Conservation (phyloP, 768 basidiomycete genomes). For the Tephrocybe sp. region DNA sequence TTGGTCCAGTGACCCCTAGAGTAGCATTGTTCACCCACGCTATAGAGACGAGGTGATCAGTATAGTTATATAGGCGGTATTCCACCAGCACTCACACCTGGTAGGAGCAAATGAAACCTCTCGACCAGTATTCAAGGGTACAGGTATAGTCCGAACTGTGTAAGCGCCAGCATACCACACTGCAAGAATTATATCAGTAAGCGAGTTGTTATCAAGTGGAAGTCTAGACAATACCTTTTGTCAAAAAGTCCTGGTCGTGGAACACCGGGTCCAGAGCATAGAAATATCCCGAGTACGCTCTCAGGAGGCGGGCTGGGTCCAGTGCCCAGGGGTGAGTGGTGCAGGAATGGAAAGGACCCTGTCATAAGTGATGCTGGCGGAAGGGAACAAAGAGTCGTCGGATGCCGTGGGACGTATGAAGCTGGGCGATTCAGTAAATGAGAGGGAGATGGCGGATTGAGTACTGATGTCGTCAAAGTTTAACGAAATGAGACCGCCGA, state of each 20-base stretch:
- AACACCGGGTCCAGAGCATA: constrained; percentile 43
- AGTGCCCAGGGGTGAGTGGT: constrained; percentile 37
- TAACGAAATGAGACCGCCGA: constrained; percentile 53
- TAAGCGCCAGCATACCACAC: constrained; percentile 66
- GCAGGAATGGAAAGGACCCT: constrained; percentile 40
- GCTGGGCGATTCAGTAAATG: constrained; percentile 57
- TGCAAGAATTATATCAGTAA: constrained; percentile 13
- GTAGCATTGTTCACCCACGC: constrained; percentile 58
- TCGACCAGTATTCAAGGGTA: constrained; percentile 50
- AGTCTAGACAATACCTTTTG: constrained; percentile 35
- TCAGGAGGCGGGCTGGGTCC: constrained; percentile 49
- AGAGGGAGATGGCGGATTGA: constrained; percentile 42
- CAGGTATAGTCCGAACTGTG: constrained; percentile 59
- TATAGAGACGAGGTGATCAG: constrained; percentile 12
- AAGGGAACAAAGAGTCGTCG: constrained; percentile 53
- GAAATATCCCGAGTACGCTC: constrained; percentile 55
- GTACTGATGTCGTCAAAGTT: constrained; percentile 36
- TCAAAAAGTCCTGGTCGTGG: constrained; percentile 48
- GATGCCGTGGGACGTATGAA: constrained; percentile 55
- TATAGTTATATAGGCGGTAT: background rate
- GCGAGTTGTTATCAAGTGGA: background rate
- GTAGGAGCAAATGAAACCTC: constrained; percentile 45
- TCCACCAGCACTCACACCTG: constrained; percentile 33
- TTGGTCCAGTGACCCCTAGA: constrained; percentile 56
- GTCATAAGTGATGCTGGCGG: constrained; percentile 41